A percentile compares a stretch with the other conserved stretches of the same genome.
These are phyloP conservation scores for Saccharomycodes ludwigii DNA, from an alignment of 805 yeast species.

Conservation along the genomic window DNA sequence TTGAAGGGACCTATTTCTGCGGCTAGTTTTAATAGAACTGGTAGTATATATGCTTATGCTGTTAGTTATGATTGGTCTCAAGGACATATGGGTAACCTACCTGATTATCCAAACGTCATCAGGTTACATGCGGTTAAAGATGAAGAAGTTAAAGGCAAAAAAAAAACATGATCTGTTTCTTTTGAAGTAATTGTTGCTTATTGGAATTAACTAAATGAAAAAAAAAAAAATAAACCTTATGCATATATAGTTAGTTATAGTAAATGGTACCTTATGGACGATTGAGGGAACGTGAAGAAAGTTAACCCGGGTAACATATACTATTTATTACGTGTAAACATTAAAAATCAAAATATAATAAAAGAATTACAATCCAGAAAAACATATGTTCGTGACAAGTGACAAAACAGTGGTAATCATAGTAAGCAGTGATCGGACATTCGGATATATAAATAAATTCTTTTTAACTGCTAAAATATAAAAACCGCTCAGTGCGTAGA, in stretches of 20 bases:
- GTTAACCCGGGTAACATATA: no score
- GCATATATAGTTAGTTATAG: not conserved
- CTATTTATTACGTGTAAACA: no score
- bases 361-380: no score
- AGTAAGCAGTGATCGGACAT: no score
- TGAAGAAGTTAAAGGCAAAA: slow-evolving; percentile 59
- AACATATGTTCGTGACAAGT: no score
- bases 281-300: no score
- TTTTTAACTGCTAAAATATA: no score
- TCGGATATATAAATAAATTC: no score
- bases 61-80: slow-evolving; percentile 92
- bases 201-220: not conserved
- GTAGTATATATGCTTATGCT: slow-evolving; percentile 82
- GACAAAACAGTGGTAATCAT: no score
- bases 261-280: no score
- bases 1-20: slow-evolving; percentile 59
- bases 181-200: not conserved
- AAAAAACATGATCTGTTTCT: slow-evolving; percentile 18
- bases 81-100: slow-evolving; percentile 68
- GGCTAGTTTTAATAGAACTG: slow-evolving; percentile 71
- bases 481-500: no score
- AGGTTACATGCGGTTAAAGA: slow-evolving; percentile 79
- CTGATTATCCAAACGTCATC: slow-evolving; percentile 61
- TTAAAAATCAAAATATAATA: no score
- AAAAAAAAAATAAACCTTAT: not conserved